A percentile compares a stretch with the other conserved stretches of the same genome.
Conservation (phyloP, 176 grass and related monocot genomes). For the Pontederia crassipes region DNA sequence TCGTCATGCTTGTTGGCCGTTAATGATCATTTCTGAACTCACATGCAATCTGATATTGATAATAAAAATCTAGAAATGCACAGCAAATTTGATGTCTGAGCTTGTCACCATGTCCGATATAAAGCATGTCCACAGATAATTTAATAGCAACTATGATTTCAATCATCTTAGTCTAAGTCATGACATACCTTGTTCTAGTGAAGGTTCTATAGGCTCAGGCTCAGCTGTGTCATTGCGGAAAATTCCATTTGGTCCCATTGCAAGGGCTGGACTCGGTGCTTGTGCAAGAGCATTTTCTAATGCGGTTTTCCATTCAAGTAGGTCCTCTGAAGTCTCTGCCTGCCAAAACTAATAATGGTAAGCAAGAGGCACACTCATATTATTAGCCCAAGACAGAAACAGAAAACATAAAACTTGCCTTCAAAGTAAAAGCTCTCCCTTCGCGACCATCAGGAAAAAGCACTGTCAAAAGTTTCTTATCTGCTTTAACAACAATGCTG, state of each 20-base stretch:
- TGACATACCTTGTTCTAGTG: neutral
- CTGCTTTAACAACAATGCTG: constrained; percentile 97
- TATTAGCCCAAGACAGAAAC: constrained; percentile 1
- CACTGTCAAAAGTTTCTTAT: constrained; percentile 85
- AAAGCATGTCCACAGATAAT: too few relatives aligned
- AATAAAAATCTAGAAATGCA: too few relatives aligned
- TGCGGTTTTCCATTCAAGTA: constrained; percentile 15
- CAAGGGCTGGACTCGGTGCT: constrained; percentile 15
- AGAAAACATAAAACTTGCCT: constrained; percentile 30
- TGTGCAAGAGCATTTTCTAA: constrained; percentile 15
- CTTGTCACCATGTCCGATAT: too few relatives aligned
- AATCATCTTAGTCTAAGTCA: neutral
- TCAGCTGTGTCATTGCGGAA: constrained; percentile 9
- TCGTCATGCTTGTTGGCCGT: too few relatives aligned
- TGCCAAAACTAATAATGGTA: constrained; percentile 28
- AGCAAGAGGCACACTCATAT: neutral
- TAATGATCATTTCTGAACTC: too few relatives aligned
- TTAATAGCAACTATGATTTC: neutral
- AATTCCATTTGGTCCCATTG: constrained; percentile 18
- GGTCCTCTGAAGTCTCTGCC: constrained; percentile 54
- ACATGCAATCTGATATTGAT: too few relatives aligned
- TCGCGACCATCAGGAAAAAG: constrained; percentile 87
- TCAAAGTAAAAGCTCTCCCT: constrained; percentile 77
- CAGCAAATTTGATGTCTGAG: too few relatives aligned
- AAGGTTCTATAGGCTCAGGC: neutral